Base-by-base conservation (phyloP, 2,329 filamentous ascomycete genomes). In the Scolecobasidium constrictum region DNA sequence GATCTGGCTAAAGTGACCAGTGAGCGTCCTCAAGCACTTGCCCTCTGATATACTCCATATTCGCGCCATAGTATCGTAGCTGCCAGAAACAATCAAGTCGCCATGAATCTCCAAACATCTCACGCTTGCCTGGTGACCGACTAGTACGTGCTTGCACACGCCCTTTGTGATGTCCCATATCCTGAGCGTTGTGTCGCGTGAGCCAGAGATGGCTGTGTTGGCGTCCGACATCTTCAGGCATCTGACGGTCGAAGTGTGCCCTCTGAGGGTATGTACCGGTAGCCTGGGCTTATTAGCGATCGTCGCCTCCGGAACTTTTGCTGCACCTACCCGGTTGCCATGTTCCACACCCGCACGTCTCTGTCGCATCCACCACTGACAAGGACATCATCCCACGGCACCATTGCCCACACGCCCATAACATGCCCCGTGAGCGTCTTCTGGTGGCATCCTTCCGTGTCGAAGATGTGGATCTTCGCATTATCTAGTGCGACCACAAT, bases 381-480 rank as follows among this genome's bases (percentile, higher is more conserved):
- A 47, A 98, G 72, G 42, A 86, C 83, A 59, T 98, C 90, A 46
- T 86, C 90, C 85, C 88, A 95, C 5, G 92, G 92, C 18, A 98
- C 87, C 90, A 98, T 96, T 38, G 92, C 92, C 92, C 92, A 98
- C 16, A 98, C 92, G 33, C 92, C 92, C 92, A 98, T 98, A 35
- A 96, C 85, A 65, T 98, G 92, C 9, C 92, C 92, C 56, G 92
- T 83, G 20, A 98, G 67, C 2, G 86, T 94, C 59, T 87, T 86
- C 53, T 94, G 80, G 49, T 86, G 79, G 52, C 87, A 81, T 23
- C 92, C 92, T 51, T 92, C 78, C 1, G 86, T 88, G 59, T 96
- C 86, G 58, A 96, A 98, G 19, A 98, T 88, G 62, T 98, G 92
- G 36, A 98, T 98, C 68, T 93, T 94, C 28, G 92, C 90, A 62